Percentiles rank a stretch among this genome's conserved stretches.
Evolutionary conservation across 768 basidiomycete genomes (phyloP).

Genomic region (Tulasnella calospora): DNA sequence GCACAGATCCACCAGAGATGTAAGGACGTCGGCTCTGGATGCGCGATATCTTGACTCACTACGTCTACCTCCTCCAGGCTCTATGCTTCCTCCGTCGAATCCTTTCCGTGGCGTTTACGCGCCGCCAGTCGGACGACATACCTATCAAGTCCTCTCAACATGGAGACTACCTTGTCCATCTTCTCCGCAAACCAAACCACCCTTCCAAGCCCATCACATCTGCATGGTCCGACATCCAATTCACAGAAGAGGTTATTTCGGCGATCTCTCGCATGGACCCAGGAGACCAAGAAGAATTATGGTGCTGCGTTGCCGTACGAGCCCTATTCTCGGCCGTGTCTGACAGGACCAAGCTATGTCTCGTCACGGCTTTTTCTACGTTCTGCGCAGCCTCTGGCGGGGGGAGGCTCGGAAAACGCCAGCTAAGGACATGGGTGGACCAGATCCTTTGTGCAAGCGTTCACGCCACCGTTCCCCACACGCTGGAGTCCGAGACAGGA

Average conservation of each 20-base stretch:
- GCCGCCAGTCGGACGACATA: background rate
- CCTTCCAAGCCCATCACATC: constrained; percentile 17
- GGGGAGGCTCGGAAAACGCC: background rate
- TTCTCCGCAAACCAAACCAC: constrained; percentile 17
- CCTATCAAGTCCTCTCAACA: constrained; percentile 17
- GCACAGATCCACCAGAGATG: constrained; percentile 11
- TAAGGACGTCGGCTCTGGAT: background rate
- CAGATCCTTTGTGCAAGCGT: background rate
- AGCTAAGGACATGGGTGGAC: background rate
- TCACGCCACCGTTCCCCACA: background rate
- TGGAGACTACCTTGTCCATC: constrained; percentile 7
- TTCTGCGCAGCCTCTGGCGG: background rate
- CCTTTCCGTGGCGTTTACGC: constrained; percentile 12
- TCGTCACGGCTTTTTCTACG: background rate
- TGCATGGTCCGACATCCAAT: constrained; percentile 14
- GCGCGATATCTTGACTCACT: background rate
- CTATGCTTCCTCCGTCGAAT: background rate
- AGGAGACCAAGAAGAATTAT: background rate
- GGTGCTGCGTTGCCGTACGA: background rate
- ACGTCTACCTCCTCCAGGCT: background rate
- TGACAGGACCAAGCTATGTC: background rate
- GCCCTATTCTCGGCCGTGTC: background rate
- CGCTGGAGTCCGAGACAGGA: background rate
- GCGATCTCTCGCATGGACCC: background rate
- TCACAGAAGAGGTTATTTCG: constrained; percentile 12